Percentiles rank a stretch among this genome's conserved stretches.
phyloP scores from a whole-genome alignment of 1,139 yeast species.

The Yamadazyma trypodendri region DNA sequence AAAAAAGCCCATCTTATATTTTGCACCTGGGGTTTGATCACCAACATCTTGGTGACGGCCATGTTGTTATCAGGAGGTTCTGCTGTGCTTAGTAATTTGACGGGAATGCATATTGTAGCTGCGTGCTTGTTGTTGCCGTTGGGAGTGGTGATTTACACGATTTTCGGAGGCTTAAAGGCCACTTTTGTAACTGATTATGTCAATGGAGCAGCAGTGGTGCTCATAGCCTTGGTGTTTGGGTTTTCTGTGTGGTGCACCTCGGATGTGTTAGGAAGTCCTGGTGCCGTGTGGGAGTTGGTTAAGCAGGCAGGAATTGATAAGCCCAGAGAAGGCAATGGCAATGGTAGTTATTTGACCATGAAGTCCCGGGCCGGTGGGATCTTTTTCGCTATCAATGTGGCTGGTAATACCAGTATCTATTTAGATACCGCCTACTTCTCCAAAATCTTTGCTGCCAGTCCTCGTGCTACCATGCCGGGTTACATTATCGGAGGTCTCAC shows the following conservation, averaged over 20 bases:
- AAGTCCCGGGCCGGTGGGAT: slow-evolving; percentile 75
- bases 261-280: slow-evolving; percentile 75
- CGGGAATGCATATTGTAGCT: slow-evolving; percentile 83
- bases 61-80: slow-evolving; percentile 87
- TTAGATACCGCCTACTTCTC: slow-evolving; percentile 89
- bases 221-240: slow-evolving; percentile 60
- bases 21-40: slow-evolving; percentile 78
- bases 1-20: slow-evolving; percentile 62
- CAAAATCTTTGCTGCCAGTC: slow-evolving; percentile 84
- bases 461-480: slow-evolving; percentile 86
- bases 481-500: slow-evolving; percentile 87
- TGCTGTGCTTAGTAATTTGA: slow-evolving; percentile 70
- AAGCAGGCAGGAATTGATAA: slow-evolving; percentile 52
- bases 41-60: slow-evolving; percentile 82
- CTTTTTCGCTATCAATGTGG: slow-evolving; percentile 77
- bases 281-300: slow-evolving; percentile 68
- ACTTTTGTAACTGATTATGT: slow-evolving; percentile 86
- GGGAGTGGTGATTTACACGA: slow-evolving; percentile 79
- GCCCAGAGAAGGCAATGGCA: slow-evolving; percentile 77
- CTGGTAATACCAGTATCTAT: slow-evolving; percentile 88
- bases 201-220: slow-evolving; percentile 65
- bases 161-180: slow-evolving; percentile 88
- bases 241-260: slow-evolving; percentile 63
- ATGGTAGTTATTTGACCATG: slow-evolving; percentile 77
- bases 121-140: slow-evolving; percentile 78